Conservation (phyloP, 1,284 basidiomycete genomes). For the Lignosus rhinocerotis region DNA sequence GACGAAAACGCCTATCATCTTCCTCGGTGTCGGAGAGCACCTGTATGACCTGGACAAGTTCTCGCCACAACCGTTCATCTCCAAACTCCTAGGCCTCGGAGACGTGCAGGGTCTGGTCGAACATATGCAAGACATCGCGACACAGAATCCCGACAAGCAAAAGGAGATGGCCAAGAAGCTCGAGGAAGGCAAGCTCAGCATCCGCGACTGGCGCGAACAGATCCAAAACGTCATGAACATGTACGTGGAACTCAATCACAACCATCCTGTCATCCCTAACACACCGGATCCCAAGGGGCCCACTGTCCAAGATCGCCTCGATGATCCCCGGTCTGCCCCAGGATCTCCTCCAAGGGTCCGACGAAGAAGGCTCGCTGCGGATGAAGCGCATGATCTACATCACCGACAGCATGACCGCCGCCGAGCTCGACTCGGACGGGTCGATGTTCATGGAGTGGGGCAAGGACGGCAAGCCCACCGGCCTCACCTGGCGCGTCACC, state of each 20-base stretch:
- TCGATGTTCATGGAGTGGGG: constrained; percentile 81
- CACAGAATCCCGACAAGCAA: constrained; percentile 93
- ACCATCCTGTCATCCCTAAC: not conserved
- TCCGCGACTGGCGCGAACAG: constrained; percentile 98
- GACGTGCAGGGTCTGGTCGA: constrained; percentile 98
- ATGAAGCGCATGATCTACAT: constrained; percentile 99
- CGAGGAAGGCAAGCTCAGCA: constrained; percentile 94
- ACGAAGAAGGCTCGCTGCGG: constrained; percentile 87
- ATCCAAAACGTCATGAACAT: constrained; percentile 98
- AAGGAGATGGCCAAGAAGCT: constrained; percentile 99
- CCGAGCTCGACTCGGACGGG: constrained; percentile 96
- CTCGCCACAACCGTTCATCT: constrained; percentile 95
- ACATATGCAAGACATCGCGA: constrained; percentile 94
- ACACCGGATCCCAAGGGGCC: constrained; percentile 65
- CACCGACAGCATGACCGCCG: constrained; percentile 95
- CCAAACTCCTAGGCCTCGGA: constrained; percentile 93
- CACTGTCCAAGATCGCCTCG: constrained; percentile 95
- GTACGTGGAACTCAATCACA: constrained; percentile 45
- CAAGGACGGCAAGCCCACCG: constrained; percentile 82
- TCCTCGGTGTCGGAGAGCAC: constrained; percentile 97
- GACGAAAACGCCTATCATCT: constrained; percentile 98
- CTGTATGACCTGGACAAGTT: constrained; percentile 95
- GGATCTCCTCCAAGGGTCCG: constrained; percentile 85
- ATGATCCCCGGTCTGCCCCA: constrained; percentile 98
- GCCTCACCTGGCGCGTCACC: constrained; percentile 83